Base-by-base conservation (phyloP, 2,329 filamentous ascomycete genomes). In the Diaporthe destruens region DNA sequence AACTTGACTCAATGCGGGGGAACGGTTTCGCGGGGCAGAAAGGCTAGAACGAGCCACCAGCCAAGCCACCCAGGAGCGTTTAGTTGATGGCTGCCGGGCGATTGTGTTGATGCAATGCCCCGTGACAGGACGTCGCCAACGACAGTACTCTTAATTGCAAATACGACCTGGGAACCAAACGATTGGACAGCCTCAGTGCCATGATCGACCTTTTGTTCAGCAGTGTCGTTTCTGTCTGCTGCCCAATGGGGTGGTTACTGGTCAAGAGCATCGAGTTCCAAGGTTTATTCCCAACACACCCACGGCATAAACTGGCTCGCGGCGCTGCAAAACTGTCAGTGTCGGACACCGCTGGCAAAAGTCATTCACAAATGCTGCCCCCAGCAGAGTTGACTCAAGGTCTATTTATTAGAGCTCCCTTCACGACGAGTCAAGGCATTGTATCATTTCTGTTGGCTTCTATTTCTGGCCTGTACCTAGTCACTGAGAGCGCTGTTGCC, bases 91-190 rank as follows among this genome's bases (percentile, higher is more conserved):
- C 61, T 53, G 47, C 32, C 47, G 39, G 32, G 61, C 14, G 9
- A n/a, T n/a, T 20, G 32, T 39, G 44, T 36, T 47, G 53, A 53
- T 53, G 61, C 47, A 39, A 12, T 29, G 61, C 32, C 12, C 2
- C 36, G 18, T 53, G 29, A 34, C 32, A 16, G 39, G 16, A 14
- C 61, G 18, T 20, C 32, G 16, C 32, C 29, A 20, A n/a, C 47
- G 32, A 20, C n/a, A 16, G 32, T 7, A 29, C 29, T 29, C 2
- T 29, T 29, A 66, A 66, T 53, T 66, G 47, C 61, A 66, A 66
- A 53, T 66, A 66, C 47, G 53, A 18, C 44, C 61, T 51, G 47
- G 61, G 29, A 25, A n/a, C 61, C 32, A 51, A 51, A 51, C 29
- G 34, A 29, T 23, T 34, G 34, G 32, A n/a, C 29, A 23, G 11